Evolutionary conservation across 1,284 basidiomycete genomes (phyloP).

Genomic region (Hymenochaete sp.): DNA sequence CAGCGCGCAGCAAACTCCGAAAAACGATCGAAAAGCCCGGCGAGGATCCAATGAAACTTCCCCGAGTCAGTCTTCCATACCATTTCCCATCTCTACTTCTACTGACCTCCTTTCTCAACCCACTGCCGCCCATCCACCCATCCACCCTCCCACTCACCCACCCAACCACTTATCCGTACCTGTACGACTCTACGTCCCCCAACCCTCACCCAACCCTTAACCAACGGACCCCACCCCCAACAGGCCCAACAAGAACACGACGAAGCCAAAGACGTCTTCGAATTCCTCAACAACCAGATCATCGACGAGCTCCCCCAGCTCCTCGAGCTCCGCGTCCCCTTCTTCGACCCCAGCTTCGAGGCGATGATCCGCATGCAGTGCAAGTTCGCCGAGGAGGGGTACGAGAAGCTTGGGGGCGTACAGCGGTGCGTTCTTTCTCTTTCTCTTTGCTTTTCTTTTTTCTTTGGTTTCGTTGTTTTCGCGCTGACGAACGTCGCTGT

Average conservation of each 20-base stretch:
- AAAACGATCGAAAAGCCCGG: constrained; percentile 90
- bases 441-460: neutral
- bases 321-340: constrained; percentile 91
- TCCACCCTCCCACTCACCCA: too few relatives aligned
- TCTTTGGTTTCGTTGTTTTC: neutral
- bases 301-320: constrained; percentile 87
- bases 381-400: constrained; percentile 95
- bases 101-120: neutral
- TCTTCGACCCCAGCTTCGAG: constrained; percentile 97
- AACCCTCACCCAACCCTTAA: too few relatives aligned
- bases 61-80: constrained; percentile 44
- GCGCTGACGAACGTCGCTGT: constrained; percentile 4
- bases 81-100: neutral
- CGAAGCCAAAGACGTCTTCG: constrained; percentile 89
- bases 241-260: constrained; percentile 93
- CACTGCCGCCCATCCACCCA: too few relatives aligned
- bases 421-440: constrained; percentile 52
- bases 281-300: constrained; percentile 87
- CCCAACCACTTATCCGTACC: too few relatives aligned
- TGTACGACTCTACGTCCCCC: too few relatives aligned
- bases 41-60: constrained; percentile 88
- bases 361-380: constrained; percentile 98
- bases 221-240: neutral
- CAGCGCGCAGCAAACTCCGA: constrained; percentile 80
- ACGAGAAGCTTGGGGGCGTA: constrained; percentile 94